Base-by-base conservation (phyloP, 2,329 filamentous ascomycete species). In the Nothopassalora personata region DNA sequence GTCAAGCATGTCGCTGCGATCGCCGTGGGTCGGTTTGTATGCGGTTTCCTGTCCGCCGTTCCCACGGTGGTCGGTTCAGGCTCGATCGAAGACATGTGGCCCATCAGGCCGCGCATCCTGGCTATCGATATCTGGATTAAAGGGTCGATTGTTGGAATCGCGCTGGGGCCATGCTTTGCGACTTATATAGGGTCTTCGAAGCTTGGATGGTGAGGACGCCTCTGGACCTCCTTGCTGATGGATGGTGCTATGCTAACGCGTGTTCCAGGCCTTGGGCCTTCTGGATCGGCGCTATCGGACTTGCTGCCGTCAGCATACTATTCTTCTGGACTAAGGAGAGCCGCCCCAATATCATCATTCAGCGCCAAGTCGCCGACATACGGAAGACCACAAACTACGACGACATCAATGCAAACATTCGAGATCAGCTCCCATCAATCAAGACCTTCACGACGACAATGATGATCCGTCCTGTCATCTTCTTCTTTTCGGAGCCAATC, bases 401-500 rank as follows among this genome's bases (percentile, higher is more conserved):
- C 27, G 78, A 78, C 53, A 77, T 78, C 58, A 53, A 57, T 11
- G 66, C 71, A 19, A 43, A 23, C 23, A 23, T 71, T 3, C 76
- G 76, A 0, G 66, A 74, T 51, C 53, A 23, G 23, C 23, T 23
- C 23, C 23, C 23, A 23, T 23, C 23, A 23, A 23, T 76, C 45
- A 68, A 63, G 8, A 70, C 68, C 1, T 76, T 80, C 53, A 60
- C 73, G 11, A 71, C 71, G 45, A 68, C 75, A 4, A 71, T 74
- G n/a, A 70, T 79, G 36, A 62, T 74, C 53, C 69, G 76, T n/a
- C 78, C 78, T 2, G 61, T 75, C 2, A 68, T 47, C 49, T 71
- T 81, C 6, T 74, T 80, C 57, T 73, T 75, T 62, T 77, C 74
- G 1, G 78, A 81, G 54, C 79, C 79, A 0, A 75, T 81, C 43